Evolutionary conservation across 495 filamentous ascomycete genomes (phyloP), one percentile per base, ranked within the genome.

Genomic region (Venustampulla echinocandica): DNA sequence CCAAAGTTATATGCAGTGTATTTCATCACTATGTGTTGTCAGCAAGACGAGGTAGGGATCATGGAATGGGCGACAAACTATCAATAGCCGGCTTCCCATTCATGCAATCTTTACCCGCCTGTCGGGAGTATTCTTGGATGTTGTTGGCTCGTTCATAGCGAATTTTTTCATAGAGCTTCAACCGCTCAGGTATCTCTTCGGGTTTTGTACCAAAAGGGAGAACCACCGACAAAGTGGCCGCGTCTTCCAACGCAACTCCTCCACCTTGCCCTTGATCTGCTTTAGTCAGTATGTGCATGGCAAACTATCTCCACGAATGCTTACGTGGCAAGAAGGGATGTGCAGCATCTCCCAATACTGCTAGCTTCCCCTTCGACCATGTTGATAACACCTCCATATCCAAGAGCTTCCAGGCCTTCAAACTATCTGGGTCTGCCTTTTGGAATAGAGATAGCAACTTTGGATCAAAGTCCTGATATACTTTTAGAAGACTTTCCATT

Each of bases 211-310:
- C 73, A 10, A 50, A 10, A 0, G 73, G 71, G 2, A 83, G 63
- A 1, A 82, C 55, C 10, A 69, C 66, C 5, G 68, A 70, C 0
- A 83, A 61, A 4, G 73, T 65, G 0, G 75, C 71, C 3, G 73
- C 77, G 50, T 83, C 79, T 55, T 85, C 79, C 24, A 81, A 74
- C 0, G 75, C 75, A 57, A 73, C 69, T 1, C 67, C 72, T 10
- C 61, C 74, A 28, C 75, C 75, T 52, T 81, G 75, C 0, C 74
- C 75, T 54, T 74, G 69, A n/a, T n/a, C n/a, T n/a, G n/a, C n/a
- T n/a, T n/a, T n/a, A n/a, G n/a, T n/a, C n/a, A n/a, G n/a, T n/a
- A n/a, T n/a, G n/a, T n/a, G n/a, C n/a, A 23, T 66, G 56, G 44
- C 64, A 81, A 4, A 75, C 66, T 2, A 69, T 60, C 1, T 74